Base-by-base conservation (phyloP, 2,329 filamentous ascomycete species). In the Aspergillus sp. region DNA sequence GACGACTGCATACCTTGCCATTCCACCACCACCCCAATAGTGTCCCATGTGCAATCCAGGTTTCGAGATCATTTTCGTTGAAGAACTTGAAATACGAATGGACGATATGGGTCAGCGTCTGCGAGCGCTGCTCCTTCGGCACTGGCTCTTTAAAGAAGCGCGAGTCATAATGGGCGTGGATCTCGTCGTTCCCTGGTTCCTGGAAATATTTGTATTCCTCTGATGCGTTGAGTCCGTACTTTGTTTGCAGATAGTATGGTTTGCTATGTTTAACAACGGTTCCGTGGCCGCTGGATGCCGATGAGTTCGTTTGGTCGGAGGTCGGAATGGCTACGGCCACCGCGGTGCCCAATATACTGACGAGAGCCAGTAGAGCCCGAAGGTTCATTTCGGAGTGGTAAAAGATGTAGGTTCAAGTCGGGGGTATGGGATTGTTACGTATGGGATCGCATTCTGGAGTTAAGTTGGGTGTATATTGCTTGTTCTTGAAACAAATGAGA, bases 21-120 rank as follows among this genome's bases (percentile, higher is more conserved):
- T 91, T 93, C 91, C 91, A 96, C 89, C 90, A 95, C 91, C 91
- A 96, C 12, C 90, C 91, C 21, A 96, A 78, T 50, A 95, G 77
- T 4, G 90, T 92, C 49, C 91, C 91, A 73, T 96, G 91, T 40
- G 91, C 90, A 58, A 96, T 85, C 91, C 91, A 95, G 0, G 91
- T 93, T 75, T 93, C 90, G 61, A 91, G 75, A 6, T 85, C 84
- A 54, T 87, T 79, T 17, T 83, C 78, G 45, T 80, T 77, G 72
- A 90, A 88, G 56, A 84, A 86, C 46, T 81, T 80, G 45, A 95
- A 81, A 75, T 95, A 95, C 52, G 89, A 87, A 61, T 86, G 84
- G 63, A 92, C 84, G 64, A 95, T 85, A 71, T 90, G 82, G 50
- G 82, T 81, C 56, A 93, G 82, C 6, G 85, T 85, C 27, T 84